phyloP scores from a whole-genome alignment of 768 basidiomycete genomes.

The Lanmaoa rubissima region DNA sequence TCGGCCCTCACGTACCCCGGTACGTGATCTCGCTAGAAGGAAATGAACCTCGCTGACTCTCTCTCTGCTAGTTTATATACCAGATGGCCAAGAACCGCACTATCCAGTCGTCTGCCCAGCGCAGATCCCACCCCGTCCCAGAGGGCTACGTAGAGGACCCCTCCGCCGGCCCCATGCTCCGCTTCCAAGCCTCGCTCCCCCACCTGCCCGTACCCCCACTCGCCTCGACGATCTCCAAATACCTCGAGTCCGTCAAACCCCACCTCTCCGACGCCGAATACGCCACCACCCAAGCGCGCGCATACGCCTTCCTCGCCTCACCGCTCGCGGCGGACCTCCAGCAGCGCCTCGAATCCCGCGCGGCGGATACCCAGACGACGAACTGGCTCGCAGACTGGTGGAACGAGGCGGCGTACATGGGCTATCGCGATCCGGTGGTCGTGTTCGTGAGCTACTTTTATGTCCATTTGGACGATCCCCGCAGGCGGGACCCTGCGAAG shows the following conservation, averaged over 20 bases:
- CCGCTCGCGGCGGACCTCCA: constrained; percentile 74
- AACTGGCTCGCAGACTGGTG: constrained; percentile 99
- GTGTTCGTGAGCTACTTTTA: constrained; percentile 96
- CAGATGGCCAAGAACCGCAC: constrained; percentile 33
- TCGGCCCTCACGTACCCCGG: constrained; percentile 15
- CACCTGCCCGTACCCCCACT: constrained; percentile 83
- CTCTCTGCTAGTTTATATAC: constrained; percentile 6
- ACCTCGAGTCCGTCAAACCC: constrained; percentile 82
- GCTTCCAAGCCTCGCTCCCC: constrained; percentile 71
- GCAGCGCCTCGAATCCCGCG: constrained; percentile 70
- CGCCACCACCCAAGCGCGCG: constrained; percentile 52
- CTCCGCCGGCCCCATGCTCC: constrained; percentile 64
- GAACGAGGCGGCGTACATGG: constrained; percentile 92
- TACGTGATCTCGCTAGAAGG: neutral
- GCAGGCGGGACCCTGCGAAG: constrained; percentile 52
- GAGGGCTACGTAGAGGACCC: constrained; percentile 54
- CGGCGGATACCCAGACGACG: constrained; percentile 48
- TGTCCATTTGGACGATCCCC: constrained; percentile 71
- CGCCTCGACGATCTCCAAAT: constrained; percentile 79
- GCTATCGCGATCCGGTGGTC: constrained; percentile 84
- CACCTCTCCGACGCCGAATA: constrained; percentile 67
- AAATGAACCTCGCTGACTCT: neutral
- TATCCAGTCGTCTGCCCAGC: constrained; percentile 24
- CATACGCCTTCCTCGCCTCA: constrained; percentile 67
- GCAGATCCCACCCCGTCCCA: constrained; percentile 32